A percentile compares a stretch with the other conserved stretches of the same genome.
phyloP scores from a whole-genome alignment of 805 yeast species.

The Ogataea sp. region DNA sequence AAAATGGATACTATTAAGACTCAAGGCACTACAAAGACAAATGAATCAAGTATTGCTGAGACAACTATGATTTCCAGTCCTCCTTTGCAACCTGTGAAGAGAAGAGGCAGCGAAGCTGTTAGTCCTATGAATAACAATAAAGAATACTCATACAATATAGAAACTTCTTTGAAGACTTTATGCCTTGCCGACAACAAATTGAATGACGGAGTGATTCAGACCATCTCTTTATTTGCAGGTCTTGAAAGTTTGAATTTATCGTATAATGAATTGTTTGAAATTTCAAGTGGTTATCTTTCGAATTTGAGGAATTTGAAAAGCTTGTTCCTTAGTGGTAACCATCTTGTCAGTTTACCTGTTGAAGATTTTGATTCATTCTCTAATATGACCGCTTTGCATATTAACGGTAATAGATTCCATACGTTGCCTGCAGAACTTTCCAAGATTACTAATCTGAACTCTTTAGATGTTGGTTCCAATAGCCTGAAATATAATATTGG shows the following conservation, averaged over 20 bases:
- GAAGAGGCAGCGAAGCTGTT: slow-evolving; percentile 10
- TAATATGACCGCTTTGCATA: slow-evolving; percentile 49
- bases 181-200: slow-evolving; percentile 79
- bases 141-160: slow-evolving; percentile 8
- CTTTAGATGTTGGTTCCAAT: slow-evolving; percentile 87
- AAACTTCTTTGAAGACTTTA: slow-evolving; percentile 37
- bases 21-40: background rate
- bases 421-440: slow-evolving; percentile 86
- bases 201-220: slow-evolving; percentile 66
- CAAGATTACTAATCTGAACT: slow-evolving; percentile 51
- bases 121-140: slow-evolving; percentile 1
- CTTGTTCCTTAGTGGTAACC: slow-evolving; percentile 78
- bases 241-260: slow-evolving; percentile 65
- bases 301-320: slow-evolving; percentile 50
- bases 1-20: background rate
- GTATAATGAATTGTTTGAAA: slow-evolving; percentile 76
- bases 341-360: slow-evolving; percentile 68
- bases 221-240: slow-evolving; percentile 49
- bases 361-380: slow-evolving; percentile 69
- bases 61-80: too few species aligned
- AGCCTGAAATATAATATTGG: slow-evolving; percentile 85
- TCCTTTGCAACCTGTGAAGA: too few species aligned
- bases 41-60: background rate
- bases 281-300: slow-evolving; percentile 65
- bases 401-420: slow-evolving; percentile 80